Evolutionary conservation across 257 asterid species (phyloP).

Genomic region (Solanum etuberosum): DNA sequence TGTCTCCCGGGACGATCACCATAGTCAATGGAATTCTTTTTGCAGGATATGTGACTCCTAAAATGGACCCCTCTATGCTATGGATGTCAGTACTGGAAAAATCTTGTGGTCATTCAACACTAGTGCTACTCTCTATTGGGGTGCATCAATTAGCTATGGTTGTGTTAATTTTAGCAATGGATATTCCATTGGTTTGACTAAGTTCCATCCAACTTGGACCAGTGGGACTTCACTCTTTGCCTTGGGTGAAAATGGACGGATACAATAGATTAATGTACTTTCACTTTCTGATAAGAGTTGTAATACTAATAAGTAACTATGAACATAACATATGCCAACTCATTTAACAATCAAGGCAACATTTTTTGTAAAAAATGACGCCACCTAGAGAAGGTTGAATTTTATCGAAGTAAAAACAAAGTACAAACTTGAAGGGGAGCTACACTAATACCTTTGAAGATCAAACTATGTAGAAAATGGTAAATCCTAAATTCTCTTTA

Average conservation of each 20-base stretch:
- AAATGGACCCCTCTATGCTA: conserved; percentile 50
- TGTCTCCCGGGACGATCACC: conserved; percentile 49
- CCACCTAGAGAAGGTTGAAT: not conserved
- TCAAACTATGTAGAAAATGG: not conserved
- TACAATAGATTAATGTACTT: not conserved
- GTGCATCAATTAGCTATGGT: conserved; percentile 60
- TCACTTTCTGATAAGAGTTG: not conserved
- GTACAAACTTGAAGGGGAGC: not conserved
- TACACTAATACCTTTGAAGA: not conserved
- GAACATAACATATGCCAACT: not conserved
- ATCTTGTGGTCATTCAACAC: conserved; percentile 47
- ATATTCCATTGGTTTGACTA: conserved; percentile 34
- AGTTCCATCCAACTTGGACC: conserved; percentile 68
- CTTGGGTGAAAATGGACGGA: not conserved
- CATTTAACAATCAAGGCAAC: not conserved
- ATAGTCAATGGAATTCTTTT: conserved; percentile 45
- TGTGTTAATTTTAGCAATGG: conserved; percentile 63
- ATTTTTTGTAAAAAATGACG: not conserved
- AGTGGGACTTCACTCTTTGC: conserved; percentile 54
- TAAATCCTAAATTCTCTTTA: not conserved
- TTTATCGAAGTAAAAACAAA: not conserved
- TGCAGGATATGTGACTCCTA: conserved; percentile 54
- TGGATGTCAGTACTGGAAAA: conserved; percentile 52
- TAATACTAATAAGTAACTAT: not conserved
- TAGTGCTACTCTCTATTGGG: conserved; percentile 62